Evolutionary conservation across 148 eudicot species (phyloP).

Genomic region (Cornus florida): DNA sequence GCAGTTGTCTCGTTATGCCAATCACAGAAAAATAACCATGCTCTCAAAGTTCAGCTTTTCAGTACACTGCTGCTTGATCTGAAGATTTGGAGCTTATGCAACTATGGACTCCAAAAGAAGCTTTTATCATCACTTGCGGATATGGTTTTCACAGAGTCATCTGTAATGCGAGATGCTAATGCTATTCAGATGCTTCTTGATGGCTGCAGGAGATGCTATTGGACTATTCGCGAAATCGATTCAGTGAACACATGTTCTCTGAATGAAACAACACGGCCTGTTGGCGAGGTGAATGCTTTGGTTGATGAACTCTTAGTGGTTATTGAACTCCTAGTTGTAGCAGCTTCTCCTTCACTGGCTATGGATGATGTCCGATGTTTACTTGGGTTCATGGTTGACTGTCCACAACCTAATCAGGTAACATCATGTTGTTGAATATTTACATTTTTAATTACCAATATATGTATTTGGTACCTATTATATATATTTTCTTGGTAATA

Average conservation of each 20-base stretch:
- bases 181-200: constrained; percentile 98
- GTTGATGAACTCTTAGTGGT: constrained; percentile 94
- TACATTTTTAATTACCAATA: too few species aligned
- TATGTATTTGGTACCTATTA: neutral
- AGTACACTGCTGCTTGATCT: constrained; percentile 89
- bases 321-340: constrained; percentile 82
- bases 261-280: constrained; percentile 62
- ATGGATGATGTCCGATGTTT: constrained; percentile 85
- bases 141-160: constrained; percentile 94
- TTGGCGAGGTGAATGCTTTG: constrained; percentile 96
- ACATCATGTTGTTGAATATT: neutral
- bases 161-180: constrained; percentile 97
- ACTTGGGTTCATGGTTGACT: constrained; percentile 92
- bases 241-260: constrained; percentile 77
- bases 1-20: constrained; percentile 90
- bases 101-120: constrained; percentile 94
- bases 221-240: constrained; percentile 80
- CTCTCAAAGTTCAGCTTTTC: constrained; percentile 92
- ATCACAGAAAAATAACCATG: constrained; percentile 81
- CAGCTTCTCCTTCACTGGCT: constrained; percentile 82
- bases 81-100: constrained; percentile 93
- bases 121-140: constrained; percentile 97
- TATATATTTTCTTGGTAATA: too few species aligned
- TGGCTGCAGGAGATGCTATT: constrained; percentile 97
- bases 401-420: constrained; percentile 99